Conservation (phyloP, 495 filamentous ascomycete species). For the Podospora appendiculata region DNA sequence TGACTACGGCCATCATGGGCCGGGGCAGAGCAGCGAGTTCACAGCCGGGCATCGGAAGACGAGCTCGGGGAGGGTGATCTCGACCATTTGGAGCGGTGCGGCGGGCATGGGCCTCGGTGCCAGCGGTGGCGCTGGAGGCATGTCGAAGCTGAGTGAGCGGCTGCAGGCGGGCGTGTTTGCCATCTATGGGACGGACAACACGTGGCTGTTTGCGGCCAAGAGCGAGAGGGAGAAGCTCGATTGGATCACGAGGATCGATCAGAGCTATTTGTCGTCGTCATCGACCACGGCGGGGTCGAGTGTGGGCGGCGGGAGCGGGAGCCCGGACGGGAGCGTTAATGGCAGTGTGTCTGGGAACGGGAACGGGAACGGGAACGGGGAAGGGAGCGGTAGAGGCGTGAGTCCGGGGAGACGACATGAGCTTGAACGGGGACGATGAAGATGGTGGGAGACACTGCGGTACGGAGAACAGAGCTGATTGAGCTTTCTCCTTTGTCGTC, state of each 20-base stretch:
- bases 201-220: slow-evolving; percentile 85
- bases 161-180: slow-evolving; percentile 73
- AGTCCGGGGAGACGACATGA: neutral
- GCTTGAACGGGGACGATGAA: neutral
- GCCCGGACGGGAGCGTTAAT: neutral
- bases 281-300: neutral
- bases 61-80: slow-evolving; percentile 7
- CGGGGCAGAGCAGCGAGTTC: neutral
- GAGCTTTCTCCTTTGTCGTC: neutral
- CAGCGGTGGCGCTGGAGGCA: slow-evolving; percentile 11
- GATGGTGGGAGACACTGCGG: too few relatives aligned
- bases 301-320: neutral
- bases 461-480: neutral
- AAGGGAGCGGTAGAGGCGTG: neutral
- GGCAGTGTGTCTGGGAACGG: neutral
- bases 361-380: neutral
- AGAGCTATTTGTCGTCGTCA: slow-evolving; percentile 32
- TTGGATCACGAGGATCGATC: slow-evolving; percentile 81
- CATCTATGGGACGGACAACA: slow-evolving; percentile 86
- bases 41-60: slow-evolving; percentile 3
- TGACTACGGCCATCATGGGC: slow-evolving; percentile 3
- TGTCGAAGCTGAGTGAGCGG: slow-evolving; percentile 41
- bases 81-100: slow-evolving; percentile 6
- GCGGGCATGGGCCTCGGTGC: neutral
- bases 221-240: slow-evolving; percentile 85